Evolutionary conservation across 345 rosid genomes (phyloP), one percentile per base, ranked within the genome.

Genomic region (Aquilaria sinensis): DNA sequence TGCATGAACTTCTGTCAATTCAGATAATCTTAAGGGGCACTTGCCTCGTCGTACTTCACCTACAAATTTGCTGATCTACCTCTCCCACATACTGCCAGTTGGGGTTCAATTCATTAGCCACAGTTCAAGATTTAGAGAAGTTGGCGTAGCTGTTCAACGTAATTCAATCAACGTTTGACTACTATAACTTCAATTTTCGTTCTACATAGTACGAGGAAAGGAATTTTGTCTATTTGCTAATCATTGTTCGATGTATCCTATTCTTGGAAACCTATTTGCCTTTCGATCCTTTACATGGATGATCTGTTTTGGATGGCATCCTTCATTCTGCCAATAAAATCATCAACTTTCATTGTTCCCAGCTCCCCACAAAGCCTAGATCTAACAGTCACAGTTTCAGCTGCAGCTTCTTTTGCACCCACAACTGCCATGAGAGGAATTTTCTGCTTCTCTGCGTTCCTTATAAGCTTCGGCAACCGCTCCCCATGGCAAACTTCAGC

Each of bases 401-500:
- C 78, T 70, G 86, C 97, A 3, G 78, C 90, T 81, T 93, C 98
- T 70, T 86, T 90, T 12, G 96, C 86, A 9, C 98, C 97, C 0
- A 93, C 85, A 31, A 93, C 97, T 2, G 88, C 98, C 98, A 88
- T 88, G 45, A 90, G 72, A 2, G 97, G 97, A 51, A 86, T 72
- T 79, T 86, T 93, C 79, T 85, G 97, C 75, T 88, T 93, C 85
- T 90, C 97, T 34, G 90, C 87, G 60, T 82, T 86, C 64, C 98
- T 85, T 57, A 93, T 90, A 9, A 93, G 97, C 79, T 93, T 93
- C 1, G 96, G 97, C 59, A 90, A 70, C 68, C 97, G 85, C 75
- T 93, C 97, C 0, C 97, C 92, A 32, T 88, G 95, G 77, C 90
- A 84, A 51, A 88, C 62, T 83, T 93, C 98, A 54, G 86, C 84